Evolutionary conservation across 2,329 filamentous ascomycete species (phyloP), one percentile per base, ranked within the genome.

Genomic region (Botryotinia convoluta): DNA sequence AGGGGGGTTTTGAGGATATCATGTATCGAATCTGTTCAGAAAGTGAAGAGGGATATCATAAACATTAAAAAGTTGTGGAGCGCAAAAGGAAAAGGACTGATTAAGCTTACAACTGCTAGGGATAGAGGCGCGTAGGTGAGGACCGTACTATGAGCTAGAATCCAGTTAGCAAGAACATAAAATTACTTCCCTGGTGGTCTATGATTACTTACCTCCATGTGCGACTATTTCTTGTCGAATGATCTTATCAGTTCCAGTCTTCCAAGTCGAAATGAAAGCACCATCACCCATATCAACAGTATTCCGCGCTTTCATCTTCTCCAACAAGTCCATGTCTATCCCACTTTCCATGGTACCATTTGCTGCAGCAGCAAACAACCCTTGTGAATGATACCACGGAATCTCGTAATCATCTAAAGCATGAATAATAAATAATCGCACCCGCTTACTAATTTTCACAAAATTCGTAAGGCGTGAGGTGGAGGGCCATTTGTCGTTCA

Each of bases 401-500:
- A 98, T 97, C 77, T 97, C 93, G 74, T 85, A 84, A 80, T 98
- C 95, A 79, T 97, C 89, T 71, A 87, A 87, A 26, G 94, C 93
- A 78, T 98, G 95, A 4, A 98, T 83, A 60, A 98, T 84, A 61
- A 88, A 90, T 32, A 98, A 83, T 35, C 90, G 86, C 16, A 96
- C 75, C 79, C 78, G 85, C 75, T 83, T 87, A 61, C 86, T 90
- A 76, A 82, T 81, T 59, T 81, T 83, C 22, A 88, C 86, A 77
- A 89, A 83, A 63, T 86, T 88, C 71, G 84, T 84, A 16, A 98
- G 84, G 6, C 95, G 87, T 42, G 87, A 84, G 0, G 88, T 88
- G 0, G 93, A 94, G 65, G 89, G 86, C 96, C 96, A 99, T 74
- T 87, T 90, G 79, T 98, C 95, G n/a, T 92, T 84, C 20, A 97